phyloP scores from a whole-genome alignment of 345 rosid species.

The Odontarrhena argentea region DNA sequence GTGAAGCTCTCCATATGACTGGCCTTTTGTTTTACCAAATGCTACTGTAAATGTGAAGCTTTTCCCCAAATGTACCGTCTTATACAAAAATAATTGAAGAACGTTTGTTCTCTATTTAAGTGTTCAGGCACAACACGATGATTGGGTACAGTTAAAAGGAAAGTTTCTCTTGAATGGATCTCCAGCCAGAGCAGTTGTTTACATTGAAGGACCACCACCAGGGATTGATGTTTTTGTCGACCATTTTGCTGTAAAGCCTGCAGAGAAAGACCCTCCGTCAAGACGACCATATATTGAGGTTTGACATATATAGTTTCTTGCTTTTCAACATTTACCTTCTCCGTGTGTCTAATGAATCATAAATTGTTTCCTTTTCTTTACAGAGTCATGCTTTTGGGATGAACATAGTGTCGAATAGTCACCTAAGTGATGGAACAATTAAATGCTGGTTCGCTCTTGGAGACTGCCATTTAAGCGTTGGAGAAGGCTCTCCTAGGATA shows the following conservation, averaged over 20 bases:
- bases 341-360: not conserved
- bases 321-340: not conserved
- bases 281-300: slow-evolving; percentile 74
- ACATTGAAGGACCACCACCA: slow-evolving; percentile 90
- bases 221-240: slow-evolving; percentile 86
- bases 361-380: slow-evolving; percentile 5
- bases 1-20: slow-evolving; percentile 44
- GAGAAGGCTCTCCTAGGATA: slow-evolving; percentile 75
- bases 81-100: slow-evolving; percentile 20
- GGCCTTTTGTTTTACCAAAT: not conserved
- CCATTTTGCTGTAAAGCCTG: slow-evolving; percentile 68
- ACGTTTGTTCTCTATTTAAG: slow-evolving; percentile 41
- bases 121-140: slow-evolving; percentile 73
- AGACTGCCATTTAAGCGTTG: slow-evolving; percentile 63
- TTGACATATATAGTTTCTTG: slow-evolving; percentile 17
- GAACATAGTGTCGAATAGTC: slow-evolving; percentile 74
- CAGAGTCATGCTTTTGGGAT: slow-evolving; percentile 76
- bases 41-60: slow-evolving; percentile 4
- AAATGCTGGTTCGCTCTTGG: slow-evolving; percentile 96
- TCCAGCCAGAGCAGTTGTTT: slow-evolving; percentile 71
- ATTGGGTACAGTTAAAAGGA: slow-evolving; percentile 78
- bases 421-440: slow-evolving; percentile 52
- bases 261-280: slow-evolving; percentile 65
- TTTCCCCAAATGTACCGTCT: slow-evolving; percentile 1
- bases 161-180: slow-evolving; percentile 86